phyloP scores from a whole-genome alignment of 805 yeast species.

The Priceomyces castillae region DNA sequence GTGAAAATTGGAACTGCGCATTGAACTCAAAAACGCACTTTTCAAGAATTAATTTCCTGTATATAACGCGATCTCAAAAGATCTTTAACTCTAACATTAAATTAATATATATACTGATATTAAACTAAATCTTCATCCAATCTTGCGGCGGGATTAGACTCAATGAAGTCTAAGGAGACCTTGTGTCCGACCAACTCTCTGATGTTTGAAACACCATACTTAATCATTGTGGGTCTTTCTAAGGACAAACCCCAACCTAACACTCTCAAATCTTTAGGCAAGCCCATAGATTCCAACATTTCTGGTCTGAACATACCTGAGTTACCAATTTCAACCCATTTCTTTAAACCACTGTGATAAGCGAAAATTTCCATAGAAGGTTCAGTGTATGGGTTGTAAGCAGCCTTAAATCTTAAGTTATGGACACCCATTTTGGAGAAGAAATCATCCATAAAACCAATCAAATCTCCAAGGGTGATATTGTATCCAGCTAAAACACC shows the following conservation, averaged over 20 bases:
- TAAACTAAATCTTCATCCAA: conserved; percentile 58
- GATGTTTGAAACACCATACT: conserved; percentile 91
- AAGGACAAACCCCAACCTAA: conserved; percentile 96
- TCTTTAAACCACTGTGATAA: conserved; percentile 89
- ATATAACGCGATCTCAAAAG: not conserved
- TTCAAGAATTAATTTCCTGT: not conserved
- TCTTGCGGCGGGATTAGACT: conserved; percentile 96
- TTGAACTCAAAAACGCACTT: not conserved
- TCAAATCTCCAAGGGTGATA: conserved; percentile 90
- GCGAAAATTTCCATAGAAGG: conserved; percentile 98
- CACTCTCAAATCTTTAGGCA: conserved; percentile 90
- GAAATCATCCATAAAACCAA: conserved; percentile 97
- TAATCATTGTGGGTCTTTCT: conserved; percentile 99
- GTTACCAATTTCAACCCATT: conserved; percentile 99
- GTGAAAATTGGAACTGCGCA: not conserved
- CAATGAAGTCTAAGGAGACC: conserved; percentile 90
- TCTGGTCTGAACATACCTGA: conserved; percentile 99
- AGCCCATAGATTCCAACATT: conserved; percentile 98
- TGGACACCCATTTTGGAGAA: conserved; percentile 96
- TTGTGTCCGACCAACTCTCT: conserved; percentile 97
- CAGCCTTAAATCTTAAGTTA: conserved; percentile 94
- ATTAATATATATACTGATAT: not conserved
- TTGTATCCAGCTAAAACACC: conserved; percentile 98
- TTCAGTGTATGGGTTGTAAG: conserved; percentile 98
- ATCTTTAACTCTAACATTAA: not conserved